Conservation (phyloP, 106 monocot species). For the Chionographis japonica region DNA sequence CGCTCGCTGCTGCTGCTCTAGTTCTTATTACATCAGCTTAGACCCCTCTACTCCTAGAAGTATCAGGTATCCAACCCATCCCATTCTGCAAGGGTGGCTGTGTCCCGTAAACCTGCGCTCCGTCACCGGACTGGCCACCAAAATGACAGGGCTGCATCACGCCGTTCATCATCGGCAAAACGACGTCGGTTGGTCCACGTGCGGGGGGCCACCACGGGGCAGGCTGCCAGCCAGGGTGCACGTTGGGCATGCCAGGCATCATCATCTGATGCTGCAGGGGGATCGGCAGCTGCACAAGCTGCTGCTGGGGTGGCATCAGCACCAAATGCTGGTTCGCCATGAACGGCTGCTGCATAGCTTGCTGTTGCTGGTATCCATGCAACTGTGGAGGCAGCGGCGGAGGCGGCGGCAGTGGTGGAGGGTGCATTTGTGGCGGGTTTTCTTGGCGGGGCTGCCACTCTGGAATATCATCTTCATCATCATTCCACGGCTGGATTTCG, state of each 20-base stretch:
- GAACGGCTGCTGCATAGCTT: conserved; percentile 1
- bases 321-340: conserved; percentile 13
- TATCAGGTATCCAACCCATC: conserved; percentile 35
- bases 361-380: conserved; percentile 17
- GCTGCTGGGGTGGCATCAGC: conserved; percentile 1
- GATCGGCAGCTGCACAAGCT: conserved; percentile 7
- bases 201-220: conserved; percentile 4
- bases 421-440: conserved; percentile 5
- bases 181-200: neutral
- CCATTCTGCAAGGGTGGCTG: conserved; percentile 12
- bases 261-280: conserved; percentile 13
- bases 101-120: conserved; percentile 11
- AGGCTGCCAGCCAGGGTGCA: conserved; percentile 24
- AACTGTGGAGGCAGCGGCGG: conserved; percentile 1
- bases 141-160: conserved; percentile 9
- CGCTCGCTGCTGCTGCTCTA: too few relatives aligned
- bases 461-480: conserved; percentile 58
- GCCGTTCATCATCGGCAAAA: neutral
- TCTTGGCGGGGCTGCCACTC: conserved; percentile 55
- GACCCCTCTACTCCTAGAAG: conserved; percentile 1
- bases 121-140: neutral
- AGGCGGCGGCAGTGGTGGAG: conserved; percentile 11
- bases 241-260: conserved; percentile 3
- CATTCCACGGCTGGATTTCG: conserved; percentile 32
- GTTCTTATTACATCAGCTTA: neutral